Conservation (phyloP, 2,329 filamentous ascomycete species). For the Neonectria punicea region DNA sequence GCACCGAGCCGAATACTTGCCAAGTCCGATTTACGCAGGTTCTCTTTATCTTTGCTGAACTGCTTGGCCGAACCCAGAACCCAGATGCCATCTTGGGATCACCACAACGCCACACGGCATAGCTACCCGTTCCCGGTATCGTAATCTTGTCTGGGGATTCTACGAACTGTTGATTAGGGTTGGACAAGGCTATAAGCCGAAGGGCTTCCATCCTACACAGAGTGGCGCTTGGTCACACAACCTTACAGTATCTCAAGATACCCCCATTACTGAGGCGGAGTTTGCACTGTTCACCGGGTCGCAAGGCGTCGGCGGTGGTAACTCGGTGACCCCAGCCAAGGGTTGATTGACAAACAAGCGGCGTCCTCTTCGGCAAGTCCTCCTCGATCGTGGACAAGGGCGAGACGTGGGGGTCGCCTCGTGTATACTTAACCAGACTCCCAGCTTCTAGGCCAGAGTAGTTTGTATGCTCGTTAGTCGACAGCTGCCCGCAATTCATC, state of each 20-base stretch:
- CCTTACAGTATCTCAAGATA: constrained; percentile 34
- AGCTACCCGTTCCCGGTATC: constrained; percentile 25
- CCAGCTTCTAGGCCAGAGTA: constrained; percentile 33
- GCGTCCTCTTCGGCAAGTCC: constrained; percentile 28
- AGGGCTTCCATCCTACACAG: constrained; percentile 33
- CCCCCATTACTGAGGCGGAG: constrained; percentile 25
- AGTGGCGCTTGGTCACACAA: constrained; percentile 36
- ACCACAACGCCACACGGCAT: constrained; percentile 27
- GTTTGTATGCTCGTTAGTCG: constrained; percentile 41
- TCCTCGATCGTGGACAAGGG: constrained; percentile 22
- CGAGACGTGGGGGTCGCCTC: constrained; percentile 26
- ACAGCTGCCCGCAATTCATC: constrained; percentile 31
- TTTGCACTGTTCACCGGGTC: constrained; percentile 30
- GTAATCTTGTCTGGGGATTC: constrained; percentile 27
- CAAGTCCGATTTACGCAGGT: neutral
- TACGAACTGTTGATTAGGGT: constrained; percentile 30
- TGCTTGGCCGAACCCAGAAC: constrained; percentile 3
- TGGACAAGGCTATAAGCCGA: constrained; percentile 35
- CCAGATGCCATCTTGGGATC: constrained; percentile 24
- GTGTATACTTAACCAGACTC: constrained; percentile 33
- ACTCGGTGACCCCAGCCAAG: constrained; percentile 28
- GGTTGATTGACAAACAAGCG: constrained; percentile 36
- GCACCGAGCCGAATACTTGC: constrained; percentile 7
- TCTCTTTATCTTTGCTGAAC: constrained; percentile 9
- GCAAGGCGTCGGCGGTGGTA: constrained; percentile 29